Conservation (phyloP, 2,329 filamentous ascomycete genomes). For the Diaporthe batatas region DNA sequence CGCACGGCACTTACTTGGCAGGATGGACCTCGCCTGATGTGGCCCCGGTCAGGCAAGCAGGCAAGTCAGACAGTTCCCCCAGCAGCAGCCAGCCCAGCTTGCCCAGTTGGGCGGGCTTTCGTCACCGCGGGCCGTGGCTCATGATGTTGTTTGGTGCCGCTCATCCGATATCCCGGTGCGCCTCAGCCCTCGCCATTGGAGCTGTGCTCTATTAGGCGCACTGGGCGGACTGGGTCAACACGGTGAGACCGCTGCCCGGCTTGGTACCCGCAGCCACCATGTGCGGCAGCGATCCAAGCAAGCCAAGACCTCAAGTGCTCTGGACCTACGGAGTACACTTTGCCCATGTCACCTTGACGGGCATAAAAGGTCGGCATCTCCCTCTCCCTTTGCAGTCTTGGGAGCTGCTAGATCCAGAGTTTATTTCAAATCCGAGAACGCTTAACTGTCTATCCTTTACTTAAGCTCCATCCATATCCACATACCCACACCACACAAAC, state of each 20-base stretch:
- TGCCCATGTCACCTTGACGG: not conserved
- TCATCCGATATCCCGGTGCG: constrained; percentile 28
- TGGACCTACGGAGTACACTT: not conserved
- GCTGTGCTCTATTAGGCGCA: not conserved
- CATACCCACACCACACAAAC: constrained; percentile 4
- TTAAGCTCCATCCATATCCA: not conserved
- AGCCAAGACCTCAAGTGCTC: not conserved
- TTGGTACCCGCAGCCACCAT: constrained; percentile 27
- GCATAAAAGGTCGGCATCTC: constrained; percentile 30
- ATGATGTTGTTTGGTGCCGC: constrained; percentile 27
- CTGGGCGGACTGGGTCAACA: not conserved
- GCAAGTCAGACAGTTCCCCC: not conserved
- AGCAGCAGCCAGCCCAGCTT: not conserved
- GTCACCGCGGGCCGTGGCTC: constrained; percentile 11
- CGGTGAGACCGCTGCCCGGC: constrained; percentile 24
- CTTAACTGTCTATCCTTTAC: not conserved
- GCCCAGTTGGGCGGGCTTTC: constrained; percentile 1
- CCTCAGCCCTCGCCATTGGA: constrained; percentile 18
- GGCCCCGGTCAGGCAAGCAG: too few species aligned
- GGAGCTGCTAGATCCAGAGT: constrained; percentile 4
- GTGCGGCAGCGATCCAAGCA: constrained; percentile 11
- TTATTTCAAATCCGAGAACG: constrained; percentile 14
- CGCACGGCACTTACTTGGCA: constrained; percentile 29
- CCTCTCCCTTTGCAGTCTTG: not conserved
- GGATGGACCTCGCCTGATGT: constrained; percentile 11